Conservation (phyloP, 441 rosid species). For the Gossypium davidsonii region DNA sequence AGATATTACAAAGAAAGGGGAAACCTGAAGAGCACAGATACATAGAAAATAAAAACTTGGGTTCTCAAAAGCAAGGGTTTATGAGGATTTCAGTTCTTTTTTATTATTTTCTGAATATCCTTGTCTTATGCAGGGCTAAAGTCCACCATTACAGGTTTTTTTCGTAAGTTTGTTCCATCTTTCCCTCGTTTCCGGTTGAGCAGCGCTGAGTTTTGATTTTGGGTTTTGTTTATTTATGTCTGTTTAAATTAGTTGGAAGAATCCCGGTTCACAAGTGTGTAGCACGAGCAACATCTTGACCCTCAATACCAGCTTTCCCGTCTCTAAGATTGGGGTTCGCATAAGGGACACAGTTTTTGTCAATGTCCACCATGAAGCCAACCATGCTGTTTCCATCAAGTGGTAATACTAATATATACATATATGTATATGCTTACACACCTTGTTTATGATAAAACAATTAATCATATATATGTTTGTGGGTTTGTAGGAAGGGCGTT, state of each 20-base stretch:
- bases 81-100: not conserved
- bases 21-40: slow-evolving; percentile 7
- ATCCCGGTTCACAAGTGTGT: slow-evolving; percentile 16
- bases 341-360: slow-evolving; percentile 21
- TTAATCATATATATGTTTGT: not conserved
- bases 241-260: slow-evolving; percentile 9
- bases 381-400: slow-evolving; percentile 6
- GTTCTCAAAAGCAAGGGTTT: not conserved
- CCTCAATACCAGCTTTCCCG: slow-evolving; percentile 21
- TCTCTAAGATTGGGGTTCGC: slow-evolving; percentile 16
- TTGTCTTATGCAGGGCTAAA: not conserved
- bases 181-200: not conserved
- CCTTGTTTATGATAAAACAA: not conserved
- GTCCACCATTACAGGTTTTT: not conserved
- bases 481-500: not conserved
- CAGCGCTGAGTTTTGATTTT: not conserved
- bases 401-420: not conserved
- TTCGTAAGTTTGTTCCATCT: not conserved
- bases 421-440: not conserved
- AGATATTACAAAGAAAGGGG: not conserved
- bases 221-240: not conserved
- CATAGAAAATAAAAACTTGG: not conserved
- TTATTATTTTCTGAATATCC: not conserved
- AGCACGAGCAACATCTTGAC: slow-evolving; percentile 16
- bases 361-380: slow-evolving; percentile 20